Evolutionary conservation across 345 rosid species (phyloP).

Genomic region (Xanthoceras sorbifolium): DNA sequence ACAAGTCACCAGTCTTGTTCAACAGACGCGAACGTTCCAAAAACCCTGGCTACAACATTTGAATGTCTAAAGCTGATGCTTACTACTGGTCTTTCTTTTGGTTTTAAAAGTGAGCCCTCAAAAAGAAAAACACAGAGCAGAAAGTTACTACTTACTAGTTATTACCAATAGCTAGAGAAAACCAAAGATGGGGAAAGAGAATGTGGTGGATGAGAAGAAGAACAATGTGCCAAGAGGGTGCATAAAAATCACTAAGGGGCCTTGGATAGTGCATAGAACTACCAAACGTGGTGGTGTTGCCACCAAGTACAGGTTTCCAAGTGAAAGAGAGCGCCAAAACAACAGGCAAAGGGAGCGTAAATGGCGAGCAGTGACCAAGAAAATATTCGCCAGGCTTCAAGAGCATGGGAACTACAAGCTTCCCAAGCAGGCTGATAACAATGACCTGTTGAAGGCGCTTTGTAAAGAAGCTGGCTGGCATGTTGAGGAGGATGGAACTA

Average conservation of each 20-base stretch:
- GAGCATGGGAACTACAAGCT: constrained; percentile 46
- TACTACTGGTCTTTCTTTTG: not conserved
- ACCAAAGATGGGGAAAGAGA: not conserved
- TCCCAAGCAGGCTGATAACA: constrained; percentile 38
- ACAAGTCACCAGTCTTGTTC: constrained; percentile 1
- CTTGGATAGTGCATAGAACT: constrained; percentile 41
- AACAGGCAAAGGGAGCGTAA: constrained; percentile 44
- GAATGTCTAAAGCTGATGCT: not conserved
- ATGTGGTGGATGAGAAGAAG: constrained; percentile 22
- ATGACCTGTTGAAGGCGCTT: constrained; percentile 48
- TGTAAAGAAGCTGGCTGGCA: constrained; percentile 58
- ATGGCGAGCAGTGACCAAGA: constrained; percentile 37
- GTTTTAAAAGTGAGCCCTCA: not conserved
- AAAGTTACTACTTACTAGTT: not conserved
- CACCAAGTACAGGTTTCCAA: constrained; percentile 35
- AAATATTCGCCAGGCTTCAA: constrained; percentile 51
- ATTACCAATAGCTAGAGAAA: not conserved
- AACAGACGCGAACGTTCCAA: constrained; percentile 1
- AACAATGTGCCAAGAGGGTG: constrained; percentile 24
- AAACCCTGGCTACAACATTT: not conserved
- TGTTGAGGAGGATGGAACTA: constrained; percentile 51
- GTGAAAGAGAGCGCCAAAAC: constrained; percentile 38
- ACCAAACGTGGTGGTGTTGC: constrained; percentile 30
- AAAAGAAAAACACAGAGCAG: not conserved
- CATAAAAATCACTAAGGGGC: constrained; percentile 42